phyloP scores from a whole-genome alignment of 768 basidiomycete species.

The Naematelia encephala region DNA sequence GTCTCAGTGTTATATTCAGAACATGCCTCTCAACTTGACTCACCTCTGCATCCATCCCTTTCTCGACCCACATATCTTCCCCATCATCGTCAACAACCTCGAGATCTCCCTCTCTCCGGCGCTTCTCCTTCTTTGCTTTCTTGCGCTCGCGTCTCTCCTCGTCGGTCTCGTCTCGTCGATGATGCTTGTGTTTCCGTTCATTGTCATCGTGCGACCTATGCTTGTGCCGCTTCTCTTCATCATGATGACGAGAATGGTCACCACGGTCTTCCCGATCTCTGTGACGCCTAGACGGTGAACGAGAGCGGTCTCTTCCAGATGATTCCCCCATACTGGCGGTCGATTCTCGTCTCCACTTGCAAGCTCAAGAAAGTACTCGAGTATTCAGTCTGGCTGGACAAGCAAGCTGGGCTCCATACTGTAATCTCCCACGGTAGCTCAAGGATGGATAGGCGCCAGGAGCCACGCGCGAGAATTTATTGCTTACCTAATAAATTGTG shows the following conservation, averaged over 20 bases:
- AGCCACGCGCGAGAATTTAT: no score
- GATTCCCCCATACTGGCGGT: constrained; percentile 1
- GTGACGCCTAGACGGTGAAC: constrained; percentile 8
- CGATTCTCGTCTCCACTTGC: no score
- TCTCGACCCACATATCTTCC: constrained; percentile 59
- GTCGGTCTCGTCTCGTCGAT: constrained; percentile 34
- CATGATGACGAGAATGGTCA: not conserved
- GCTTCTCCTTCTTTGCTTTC: constrained; percentile 51
- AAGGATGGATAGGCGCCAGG: not conserved
- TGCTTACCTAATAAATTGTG: no score
- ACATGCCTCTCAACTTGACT: constrained; percentile 2
- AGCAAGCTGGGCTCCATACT: no score
- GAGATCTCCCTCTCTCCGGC: constrained; percentile 11
- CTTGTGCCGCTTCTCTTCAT: not conserved
- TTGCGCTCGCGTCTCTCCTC: constrained; percentile 21
- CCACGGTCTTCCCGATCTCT: constrained; percentile 2
- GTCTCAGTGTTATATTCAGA: constrained; percentile 1
- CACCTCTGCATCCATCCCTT: constrained; percentile 36
- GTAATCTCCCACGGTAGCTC: not conserved
- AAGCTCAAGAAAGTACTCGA: no score
- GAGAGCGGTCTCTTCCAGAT: not conserved
- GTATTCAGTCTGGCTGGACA: no score
- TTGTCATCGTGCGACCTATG: constrained; percentile 2
- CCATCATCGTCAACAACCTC: constrained; percentile 66
- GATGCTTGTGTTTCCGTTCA: constrained; percentile 8